These are phyloP conservation scores for Plasmodium knowlesi DNA, from an alignment of 169 alveolate species.

Conservation along the genomic window DNA sequence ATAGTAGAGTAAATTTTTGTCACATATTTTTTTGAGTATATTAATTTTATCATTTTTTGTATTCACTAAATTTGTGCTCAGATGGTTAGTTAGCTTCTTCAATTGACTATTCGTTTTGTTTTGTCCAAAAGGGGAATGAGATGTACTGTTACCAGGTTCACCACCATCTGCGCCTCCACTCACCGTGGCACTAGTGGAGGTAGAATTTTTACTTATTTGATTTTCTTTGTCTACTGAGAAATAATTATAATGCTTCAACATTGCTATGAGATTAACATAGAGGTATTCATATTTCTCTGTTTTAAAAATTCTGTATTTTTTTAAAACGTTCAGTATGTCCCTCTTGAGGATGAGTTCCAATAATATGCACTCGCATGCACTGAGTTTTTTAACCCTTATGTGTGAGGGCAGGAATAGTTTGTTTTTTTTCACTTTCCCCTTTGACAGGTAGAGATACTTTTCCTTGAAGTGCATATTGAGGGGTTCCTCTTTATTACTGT, in stretches of 20 bases:
- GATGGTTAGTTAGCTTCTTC: not conserved
- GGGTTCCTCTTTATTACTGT: slow-evolving; percentile 29
- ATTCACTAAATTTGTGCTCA: slow-evolving; percentile 8
- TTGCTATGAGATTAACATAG: slow-evolving; percentile 46
- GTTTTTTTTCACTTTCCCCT: slow-evolving; percentile 32
- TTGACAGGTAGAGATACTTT: slow-evolving; percentile 42
- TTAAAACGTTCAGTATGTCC: slow-evolving; percentile 50
- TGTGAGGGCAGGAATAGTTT: slow-evolving; percentile 44
- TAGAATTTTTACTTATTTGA: not conserved
- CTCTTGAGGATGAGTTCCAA: slow-evolving; percentile 37
- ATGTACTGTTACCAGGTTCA: not conserved
- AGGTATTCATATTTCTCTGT: slow-evolving; percentile 64
- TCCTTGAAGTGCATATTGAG: slow-evolving; percentile 49
- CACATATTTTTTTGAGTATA: slow-evolving; percentile 51
- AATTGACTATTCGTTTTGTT: not conserved
- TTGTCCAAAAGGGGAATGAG: not conserved
- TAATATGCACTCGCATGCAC: slow-evolving; percentile 65
- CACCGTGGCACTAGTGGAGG: not conserved
- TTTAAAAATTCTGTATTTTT: slow-evolving; percentile 60
- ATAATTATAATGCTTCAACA: slow-evolving; percentile 73
- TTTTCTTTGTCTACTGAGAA: slow-evolving; percentile 6
- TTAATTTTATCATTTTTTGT: slow-evolving; percentile 63
- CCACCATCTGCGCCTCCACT: not conserved
- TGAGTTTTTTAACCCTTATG: slow-evolving; percentile 48
- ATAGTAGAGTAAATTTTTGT: slow-evolving; percentile 48